Evolutionary conservation across 2,329 filamentous ascomycete genomes (phyloP), one percentile per base, ranked within the genome.

Genomic region (Microascus cirrosus): DNA sequence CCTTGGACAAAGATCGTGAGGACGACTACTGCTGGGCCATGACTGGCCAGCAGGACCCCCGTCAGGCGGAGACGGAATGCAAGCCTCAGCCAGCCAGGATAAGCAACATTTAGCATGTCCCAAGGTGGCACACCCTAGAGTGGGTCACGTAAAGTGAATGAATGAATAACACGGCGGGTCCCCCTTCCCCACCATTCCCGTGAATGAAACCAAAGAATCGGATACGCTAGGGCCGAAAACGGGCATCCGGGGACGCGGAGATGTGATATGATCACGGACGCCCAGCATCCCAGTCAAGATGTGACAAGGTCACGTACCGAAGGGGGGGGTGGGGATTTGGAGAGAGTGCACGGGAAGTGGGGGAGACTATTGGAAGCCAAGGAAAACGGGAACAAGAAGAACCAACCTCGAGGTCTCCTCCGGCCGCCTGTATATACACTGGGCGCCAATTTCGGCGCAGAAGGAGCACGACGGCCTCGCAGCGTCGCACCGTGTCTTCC

Each of bases 401-500:
- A 60, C 59, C 45, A 58, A 61, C 59, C 45, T 54, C 24, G 52
- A 11, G n/a, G 45, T 51, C 55, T 61, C 55, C 45, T 61, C 59
- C 3, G 58, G 45, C n/a, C 58, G 36, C 5, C 59, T 52, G 51
- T 64, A 64, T 7, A 61, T 52, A 32, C 62, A 64, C 11, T 54
- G 25, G 4, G 58, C 55, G 12, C 60, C 60, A 7, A 59, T 53
- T 32, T 61, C 56, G 2, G 55, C 28, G 48, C 62, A 64, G 36
- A 63, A 64, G 2, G 58, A 54, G 45, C 63, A 64, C 35, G 56
- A 55, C 12, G 63, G 62, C 22, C 60, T 45, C n/a, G 20, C 35
- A 13, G 55, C 58, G 45, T 61, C 61, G 35, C 63, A 65, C 10
- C 59, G 53, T 12, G 61, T 64, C 50, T 63, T 63, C 54, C 63